Percentiles rank a stretch among this genome's conserved stretches.
phyloP scores from a whole-genome alignment of 345 rosid genomes.

The Pistacia integerrima region DNA sequence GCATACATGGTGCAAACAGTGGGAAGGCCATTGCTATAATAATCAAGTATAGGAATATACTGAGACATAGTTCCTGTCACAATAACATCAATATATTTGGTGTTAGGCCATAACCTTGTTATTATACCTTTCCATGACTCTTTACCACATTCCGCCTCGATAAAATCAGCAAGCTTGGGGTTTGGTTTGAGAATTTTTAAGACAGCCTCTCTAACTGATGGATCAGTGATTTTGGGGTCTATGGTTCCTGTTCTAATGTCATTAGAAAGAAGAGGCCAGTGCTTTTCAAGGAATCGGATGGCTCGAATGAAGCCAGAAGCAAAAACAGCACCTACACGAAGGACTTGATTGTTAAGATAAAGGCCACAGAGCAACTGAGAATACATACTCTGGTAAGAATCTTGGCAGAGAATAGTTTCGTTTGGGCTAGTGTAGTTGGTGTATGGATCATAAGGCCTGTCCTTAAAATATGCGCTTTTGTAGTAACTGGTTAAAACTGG shows the following conservation, averaged over 20 bases:
- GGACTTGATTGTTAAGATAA: slow-evolving; percentile 44
- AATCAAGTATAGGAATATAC: slow-evolving; percentile 58
- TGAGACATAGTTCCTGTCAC: slow-evolving; percentile 72
- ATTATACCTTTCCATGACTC: slow-evolving; percentile 57
- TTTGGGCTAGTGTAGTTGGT: slow-evolving; percentile 60
- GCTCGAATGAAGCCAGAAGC: slow-evolving; percentile 68
- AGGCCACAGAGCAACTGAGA: slow-evolving; percentile 66
- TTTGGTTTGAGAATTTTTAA: slow-evolving; percentile 42
- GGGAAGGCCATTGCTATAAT: slow-evolving; percentile 53
- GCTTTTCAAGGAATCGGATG: slow-evolving; percentile 51
- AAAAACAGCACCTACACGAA: slow-evolving; percentile 60
- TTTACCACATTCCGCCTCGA: slow-evolving; percentile 41
- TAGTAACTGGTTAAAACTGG: slow-evolving; percentile 64
- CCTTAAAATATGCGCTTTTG: slow-evolving; percentile 55
- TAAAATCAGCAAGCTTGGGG: slow-evolving; percentile 44
- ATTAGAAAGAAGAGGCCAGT: slow-evolving; percentile 41
- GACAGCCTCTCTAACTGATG: slow-evolving; percentile 43
- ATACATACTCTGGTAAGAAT: slow-evolving; percentile 62
- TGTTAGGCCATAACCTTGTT: slow-evolving; percentile 56
- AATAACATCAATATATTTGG: slow-evolving; percentile 57
- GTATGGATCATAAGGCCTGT: slow-evolving; percentile 51
- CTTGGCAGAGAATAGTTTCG: slow-evolving; percentile 55
- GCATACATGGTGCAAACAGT: slow-evolving; percentile 66
- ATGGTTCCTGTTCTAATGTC: slow-evolving; percentile 46
- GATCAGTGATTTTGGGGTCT: slow-evolving; percentile 44